Base-by-base conservation (phyloP, 805 yeast species). In the Candida ulmi region DNA sequence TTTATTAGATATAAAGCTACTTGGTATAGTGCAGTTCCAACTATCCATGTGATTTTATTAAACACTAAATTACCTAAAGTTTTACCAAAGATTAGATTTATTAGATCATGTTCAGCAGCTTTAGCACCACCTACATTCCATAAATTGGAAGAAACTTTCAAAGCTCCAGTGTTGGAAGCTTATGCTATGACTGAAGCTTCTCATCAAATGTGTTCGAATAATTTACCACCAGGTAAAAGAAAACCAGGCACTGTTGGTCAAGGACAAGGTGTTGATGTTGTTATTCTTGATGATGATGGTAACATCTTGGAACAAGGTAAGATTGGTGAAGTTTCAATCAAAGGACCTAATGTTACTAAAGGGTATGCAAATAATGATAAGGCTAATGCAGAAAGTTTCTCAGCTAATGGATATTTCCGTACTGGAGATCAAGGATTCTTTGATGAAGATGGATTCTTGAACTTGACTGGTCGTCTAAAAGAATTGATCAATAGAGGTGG, bases 171-270 rank as follows among this genome's bases (percentile, higher is more conserved):
- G 0, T 54, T 81, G 13, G 90, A 82, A 57, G 88, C 88, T 0
- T 82, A 82, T 53, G 88, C 88, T 5, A 81, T 82, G 87, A 82
- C 88, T 2, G 90, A 82, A 55, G 86, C 86, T 1, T 71, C 85
- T n/a, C 88, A 82, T 57, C 88, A 82, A 58, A 83, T 82, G 80
- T 77, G 85, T 11, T 80, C 88, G 3, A 82, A 82, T 58, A 71
- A 74, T 47, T 60, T 80, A 31, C 85, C 86, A 28, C 80, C 83
- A 11, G 82, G 80, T 12, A 58, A 69, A 44, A 68, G 86, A 46
- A 76, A 73, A 59, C 76, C 87, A 9, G 87, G 88, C 13, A 78
- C 88, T 5, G 88, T 82, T 17, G 87, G 88, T 5, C 78, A 72
- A 42, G 84, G 86, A 8, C 81, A 78, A 49, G 87, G 87, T 27